Evolutionary conservation across 2,329 filamentous ascomycete genomes (phyloP), one percentile per base, ranked within the genome.

Genomic region (Ceratocystis destructans): DNA sequence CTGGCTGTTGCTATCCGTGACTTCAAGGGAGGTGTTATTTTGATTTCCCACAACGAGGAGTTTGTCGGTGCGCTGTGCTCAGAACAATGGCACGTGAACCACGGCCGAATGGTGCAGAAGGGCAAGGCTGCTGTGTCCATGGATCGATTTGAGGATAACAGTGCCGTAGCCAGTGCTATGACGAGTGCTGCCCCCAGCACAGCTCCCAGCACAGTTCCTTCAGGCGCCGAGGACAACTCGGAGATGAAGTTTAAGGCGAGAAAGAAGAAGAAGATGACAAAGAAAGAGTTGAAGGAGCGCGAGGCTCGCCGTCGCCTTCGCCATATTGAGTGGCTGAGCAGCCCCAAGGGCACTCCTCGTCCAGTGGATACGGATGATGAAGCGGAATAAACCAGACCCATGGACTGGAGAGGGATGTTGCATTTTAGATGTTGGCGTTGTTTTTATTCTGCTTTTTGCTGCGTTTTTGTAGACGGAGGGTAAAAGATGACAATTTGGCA

Each of bases 1-100:
- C 84, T 99, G 66, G 92, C 94, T n/a, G 91, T 96, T 50, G 94
- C 94, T 70, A 97, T 99, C 73, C 90, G 92, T 71, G 94, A 97
- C 74, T 99, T 95, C 85, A 95, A 91, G 80, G 94, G 94, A 71
- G 94, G 94, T 76, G 94, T 99, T 1, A 92, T 99, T 70, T 96
- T 99, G 87, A 99, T 99, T 77, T 96, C 92, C 69, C 94, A 99
- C 79, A 97, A 99, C 83, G 92, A 97, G 74, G 94, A 99, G 76
- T 99, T 99, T 73, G 92, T 99, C 64, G 92, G 93, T 68, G 93
- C 93, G 2, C 85, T 99, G 10, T 94, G 94, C 77, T 89, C 89
- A 3, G 95, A 99, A 79, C 92, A 97, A 77, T 96, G 94, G 89
- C 89, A 95, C 76, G 90, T 99, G 70, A 87, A 85, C 66, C 90